phyloP scores from a whole-genome alignment of 305 asterid species.

The Solanum hybrid region DNA sequence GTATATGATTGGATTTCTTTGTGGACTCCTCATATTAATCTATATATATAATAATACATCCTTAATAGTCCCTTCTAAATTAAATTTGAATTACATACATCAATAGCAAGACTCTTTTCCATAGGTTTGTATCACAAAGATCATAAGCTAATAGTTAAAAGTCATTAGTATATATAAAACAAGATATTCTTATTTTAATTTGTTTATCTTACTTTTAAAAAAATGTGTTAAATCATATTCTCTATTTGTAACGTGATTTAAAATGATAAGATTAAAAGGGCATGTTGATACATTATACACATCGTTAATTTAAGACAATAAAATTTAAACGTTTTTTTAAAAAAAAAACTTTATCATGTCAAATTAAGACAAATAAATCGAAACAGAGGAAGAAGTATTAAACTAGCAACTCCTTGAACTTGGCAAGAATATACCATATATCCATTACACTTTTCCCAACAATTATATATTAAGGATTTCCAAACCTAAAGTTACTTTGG shows the following conservation, averaged over 20 bases:
- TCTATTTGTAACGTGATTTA: background rate
- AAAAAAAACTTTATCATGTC: background rate
- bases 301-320: background rate
- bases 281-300: background rate
- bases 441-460: background rate
- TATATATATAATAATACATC: background rate
- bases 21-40: background rate
- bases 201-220: background rate
- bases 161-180: background rate
- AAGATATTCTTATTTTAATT: background rate
- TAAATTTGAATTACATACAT: background rate
- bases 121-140: background rate
- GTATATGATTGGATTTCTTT: background rate
- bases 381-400: background rate
- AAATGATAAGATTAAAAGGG: background rate
- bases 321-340: background rate
- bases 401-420: background rate
- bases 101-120: background rate
- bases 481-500: background rate
- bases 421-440: background rate
- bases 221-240: background rate
- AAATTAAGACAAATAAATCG: background rate
- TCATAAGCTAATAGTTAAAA: background rate
- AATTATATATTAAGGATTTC: background rate
- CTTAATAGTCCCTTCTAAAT: background rate